phyloP scores from a whole-genome alignment of 2,329 filamentous ascomycete species.

The Xylariaceae sp. region DNA sequence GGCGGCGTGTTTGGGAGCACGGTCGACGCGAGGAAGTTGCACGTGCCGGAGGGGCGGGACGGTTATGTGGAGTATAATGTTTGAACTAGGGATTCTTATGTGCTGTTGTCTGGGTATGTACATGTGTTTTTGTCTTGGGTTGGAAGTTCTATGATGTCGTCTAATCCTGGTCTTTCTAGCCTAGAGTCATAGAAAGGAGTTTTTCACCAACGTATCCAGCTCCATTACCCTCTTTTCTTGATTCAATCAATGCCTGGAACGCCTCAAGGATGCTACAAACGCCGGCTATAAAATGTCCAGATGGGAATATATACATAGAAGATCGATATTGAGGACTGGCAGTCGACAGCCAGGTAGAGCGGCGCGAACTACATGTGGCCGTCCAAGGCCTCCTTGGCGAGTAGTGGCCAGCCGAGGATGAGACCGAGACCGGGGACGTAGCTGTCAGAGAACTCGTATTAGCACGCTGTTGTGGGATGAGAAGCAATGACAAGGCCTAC shows the following conservation, averaged over 20 bases:
- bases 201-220: too few species aligned
- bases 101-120: too few species aligned
- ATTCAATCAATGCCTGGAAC: too few species aligned
- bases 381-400: constrained; percentile 7
- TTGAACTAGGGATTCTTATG: too few species aligned
- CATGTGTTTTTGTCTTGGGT: too few species aligned
- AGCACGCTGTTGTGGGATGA: neutral
- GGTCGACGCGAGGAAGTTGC: constrained; percentile 17
- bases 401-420: constrained; percentile 35
- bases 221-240: too few species aligned
- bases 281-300: neutral
- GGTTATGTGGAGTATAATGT: constrained; percentile 25
- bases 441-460: constrained; percentile 17
- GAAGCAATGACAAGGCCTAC: constrained; percentile 21
- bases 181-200: too few species aligned
- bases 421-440: constrained; percentile 30
- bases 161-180: too few species aligned
- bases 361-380: too few species aligned
- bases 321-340: too few species aligned
- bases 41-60: constrained; percentile 20
- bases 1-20: constrained; percentile 13
- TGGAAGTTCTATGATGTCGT: too few species aligned
- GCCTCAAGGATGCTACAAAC: constrained; percentile 1
- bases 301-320: too few species aligned
- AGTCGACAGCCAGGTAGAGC: constrained; percentile 6